Conservation (phyloP, 257 asterid species). For the Asclepias syriaca region DNA sequence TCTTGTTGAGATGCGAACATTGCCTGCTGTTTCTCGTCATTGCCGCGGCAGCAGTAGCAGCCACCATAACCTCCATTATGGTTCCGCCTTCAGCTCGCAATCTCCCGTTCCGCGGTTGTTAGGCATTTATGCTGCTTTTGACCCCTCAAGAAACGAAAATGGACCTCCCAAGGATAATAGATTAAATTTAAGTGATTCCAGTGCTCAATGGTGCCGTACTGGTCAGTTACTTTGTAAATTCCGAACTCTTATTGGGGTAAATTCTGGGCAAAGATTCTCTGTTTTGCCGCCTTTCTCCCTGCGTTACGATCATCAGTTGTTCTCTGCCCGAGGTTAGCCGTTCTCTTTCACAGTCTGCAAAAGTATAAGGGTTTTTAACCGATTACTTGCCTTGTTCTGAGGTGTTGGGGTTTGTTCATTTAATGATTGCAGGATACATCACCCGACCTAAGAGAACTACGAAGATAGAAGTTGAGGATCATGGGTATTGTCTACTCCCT, state of each 20-base stretch:
- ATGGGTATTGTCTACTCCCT: conserved; percentile 44
- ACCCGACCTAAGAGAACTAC: conserved; percentile 64
- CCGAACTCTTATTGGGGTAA: conserved; percentile 21
- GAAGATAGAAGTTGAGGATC: conserved; percentile 57
- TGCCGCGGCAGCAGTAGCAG: conserved; percentile 34
- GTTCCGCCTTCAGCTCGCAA: conserved; percentile 19
- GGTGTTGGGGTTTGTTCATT: background rate
- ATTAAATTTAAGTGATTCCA: background rate
- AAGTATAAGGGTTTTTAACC: background rate
- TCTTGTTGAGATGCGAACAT: conserved; percentile 39
- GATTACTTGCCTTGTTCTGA: background rate
- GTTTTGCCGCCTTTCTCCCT: conserved; percentile 21
- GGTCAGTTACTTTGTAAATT: background rate
- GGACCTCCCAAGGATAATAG: background rate
- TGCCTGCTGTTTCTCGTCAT: conserved; percentile 47
- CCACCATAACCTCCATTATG: conserved; percentile 19
- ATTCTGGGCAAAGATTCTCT: conserved; percentile 22
- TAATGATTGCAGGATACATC: conserved; percentile 47
- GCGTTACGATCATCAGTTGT: conserved; percentile 28
- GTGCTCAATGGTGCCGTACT: background rate
- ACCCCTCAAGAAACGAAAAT: background rate
- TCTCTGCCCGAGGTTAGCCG: conserved; percentile 47
- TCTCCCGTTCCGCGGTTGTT: background rate
- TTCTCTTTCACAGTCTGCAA: background rate
- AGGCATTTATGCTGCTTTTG: conserved; percentile 14